Evolutionary conservation across 352 stramenopile genomes (phyloP), one percentile per base, ranked within the genome.

Genomic region (Aphanomyces astaci): DNA sequence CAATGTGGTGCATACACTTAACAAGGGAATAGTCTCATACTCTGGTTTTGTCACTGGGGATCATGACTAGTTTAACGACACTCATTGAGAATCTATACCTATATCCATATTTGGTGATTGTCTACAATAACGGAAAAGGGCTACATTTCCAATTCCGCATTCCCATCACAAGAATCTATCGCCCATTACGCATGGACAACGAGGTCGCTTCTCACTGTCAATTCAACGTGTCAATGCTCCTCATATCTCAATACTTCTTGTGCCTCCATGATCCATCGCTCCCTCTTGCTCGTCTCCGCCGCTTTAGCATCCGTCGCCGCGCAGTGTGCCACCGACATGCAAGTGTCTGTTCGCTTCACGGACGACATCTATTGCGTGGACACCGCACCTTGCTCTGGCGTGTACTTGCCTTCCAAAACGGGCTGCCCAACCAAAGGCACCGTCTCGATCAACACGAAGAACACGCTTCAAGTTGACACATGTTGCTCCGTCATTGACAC

Each of bases 401-500:
- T 59, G 19, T 36, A 59, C 27, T 59, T 33, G 22, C 51, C 51
- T 10, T 9, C 4, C 22, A 59, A 59, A 28, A 33, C 30, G 22
- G 24, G 25, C 11, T 59, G 51, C 51, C 51, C 51, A 25, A 33
- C 51, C 17, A 59, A 59, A 25, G 51, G 51, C 13, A 25, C 51
- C 22, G 24, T 59, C 7, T 19, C 51, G 25, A 59, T 59, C 51
- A 30, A 59, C 24, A 39, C 51, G 25, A 28, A 10, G 13, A 39
- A 40, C 51, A 32, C n/a, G 0, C 24, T 59, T 9, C 51, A 59
- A 32, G 7, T 25, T 5, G 51, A 59, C 30, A 40, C 51, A 9
- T 59, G 51, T 25, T 59, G 51, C 51, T 7, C 51, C 25, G 33
- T 59, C 51, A 59, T 59, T 17, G 30, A 59, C 51, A n/a, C 22